A percentile compares a stretch with the other conserved stretches of the same genome.
Conservation (phyloP, 2,329 filamentous ascomycete genomes). For the Dactylellina sp. region DNA sequence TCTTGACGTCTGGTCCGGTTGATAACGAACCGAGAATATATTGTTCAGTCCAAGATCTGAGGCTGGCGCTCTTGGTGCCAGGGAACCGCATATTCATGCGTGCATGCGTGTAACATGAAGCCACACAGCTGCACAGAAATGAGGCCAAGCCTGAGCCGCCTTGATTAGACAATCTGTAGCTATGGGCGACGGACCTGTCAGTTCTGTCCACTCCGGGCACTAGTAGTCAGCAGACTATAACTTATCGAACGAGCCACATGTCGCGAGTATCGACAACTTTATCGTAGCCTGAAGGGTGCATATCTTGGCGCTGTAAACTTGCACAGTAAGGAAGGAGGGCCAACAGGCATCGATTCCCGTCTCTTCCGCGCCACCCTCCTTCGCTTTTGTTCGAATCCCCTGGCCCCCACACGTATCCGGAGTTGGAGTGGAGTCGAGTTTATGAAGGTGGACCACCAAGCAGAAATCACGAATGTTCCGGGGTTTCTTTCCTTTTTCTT, state of each 20-base stretch:
- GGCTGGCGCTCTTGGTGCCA: slow-evolving; percentile 17
- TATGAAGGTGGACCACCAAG: background rate
- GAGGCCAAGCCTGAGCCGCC: too few species aligned
- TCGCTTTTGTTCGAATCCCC: slow-evolving; percentile 23
- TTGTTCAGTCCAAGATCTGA: too few species aligned
- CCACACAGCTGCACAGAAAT: too few species aligned
- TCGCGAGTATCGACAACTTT: background rate
- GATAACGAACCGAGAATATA: slow-evolving; percentile 36
- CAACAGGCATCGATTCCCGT: slow-evolving; percentile 47
- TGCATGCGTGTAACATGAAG: background rate
- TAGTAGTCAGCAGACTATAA: background rate
- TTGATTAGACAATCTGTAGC: too few species aligned
- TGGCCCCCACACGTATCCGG: background rate
- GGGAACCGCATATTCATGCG: slow-evolving; percentile 17
- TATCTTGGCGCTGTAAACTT: slow-evolving; percentile 18
- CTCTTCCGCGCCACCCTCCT: slow-evolving; percentile 34
- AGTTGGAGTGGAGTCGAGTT: background rate
- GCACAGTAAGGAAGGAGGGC: slow-evolving; percentile 21
- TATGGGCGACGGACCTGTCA: too few species aligned
- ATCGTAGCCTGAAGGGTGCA: background rate
- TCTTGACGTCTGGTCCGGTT: slow-evolving; percentile 20
- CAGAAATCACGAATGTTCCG: too few species aligned
- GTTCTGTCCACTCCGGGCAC: too few species aligned
- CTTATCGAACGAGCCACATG: background rate
- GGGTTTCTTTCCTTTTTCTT: background rate